Evolutionary conservation across 2,329 filamentous ascomycete species (phyloP), one percentile per base, ranked within the genome.

Genomic region (Cladorrhinum sp.): DNA sequence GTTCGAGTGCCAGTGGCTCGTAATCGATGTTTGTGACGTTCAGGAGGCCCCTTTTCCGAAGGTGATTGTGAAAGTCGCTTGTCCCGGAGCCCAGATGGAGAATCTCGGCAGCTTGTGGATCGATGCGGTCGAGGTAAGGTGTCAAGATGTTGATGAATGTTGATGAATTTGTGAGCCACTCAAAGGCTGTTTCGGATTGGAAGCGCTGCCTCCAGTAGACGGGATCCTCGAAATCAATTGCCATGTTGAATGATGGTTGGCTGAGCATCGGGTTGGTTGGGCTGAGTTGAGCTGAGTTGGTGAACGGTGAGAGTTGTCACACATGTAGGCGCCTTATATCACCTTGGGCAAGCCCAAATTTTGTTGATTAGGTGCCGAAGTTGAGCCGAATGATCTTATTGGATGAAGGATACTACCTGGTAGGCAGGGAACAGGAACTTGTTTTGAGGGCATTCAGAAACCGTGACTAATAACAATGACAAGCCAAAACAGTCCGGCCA

Each of bases 171-270:
- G 74, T 63, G 16, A 82, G 74, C 80, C 80, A 82, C 66, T 82
- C 80, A 60, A 81, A 82, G 9, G 73, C 67, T 5, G 69, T 72
- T 65, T 82, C 80, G 14, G 71, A 71, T 16, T 69, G 60, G 72
- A 82, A 82, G 24, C 80, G 77, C 5, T 74, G 62, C 58, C 73
- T 77, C 80, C 80, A 82, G 67, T 82, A 82, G 62, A 74, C 76
- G 65, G 79, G 76, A 46, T 81, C 77, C 36, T 82, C 79, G 60
- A 79, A 82, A 58, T 80, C 75, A 57, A 72, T 36, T 8, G 63
- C 52, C 63, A 66, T 64, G 8, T 36, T 36, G 33, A 16, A 16
- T 16, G 8, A 9, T 16, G 7, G 33, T 36, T 36, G 9, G 9
- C 26, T 28, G 26, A 28, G 9, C 4, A 9, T 4, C 4, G 9